phyloP scores from a whole-genome alignment of 441 rosid species.

The Populus hybrid region DNA sequence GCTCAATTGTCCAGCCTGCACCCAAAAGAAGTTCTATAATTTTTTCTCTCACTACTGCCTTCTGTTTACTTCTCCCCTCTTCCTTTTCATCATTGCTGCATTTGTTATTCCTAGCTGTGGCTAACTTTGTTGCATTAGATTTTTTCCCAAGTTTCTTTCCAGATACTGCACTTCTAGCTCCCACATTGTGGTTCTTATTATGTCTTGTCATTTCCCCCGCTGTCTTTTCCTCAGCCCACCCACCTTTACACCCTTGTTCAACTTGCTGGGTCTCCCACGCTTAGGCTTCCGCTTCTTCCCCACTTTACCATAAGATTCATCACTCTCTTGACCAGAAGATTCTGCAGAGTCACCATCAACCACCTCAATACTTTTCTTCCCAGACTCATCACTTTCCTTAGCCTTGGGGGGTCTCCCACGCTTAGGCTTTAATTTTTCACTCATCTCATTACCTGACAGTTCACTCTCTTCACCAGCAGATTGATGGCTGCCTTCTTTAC shows the following conservation, averaged over 20 bases:
- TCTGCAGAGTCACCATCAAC: conserved; percentile 8
- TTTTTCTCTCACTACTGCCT: conserved; percentile 62
- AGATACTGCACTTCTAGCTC: conserved; percentile 15
- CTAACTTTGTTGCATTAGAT: conserved; percentile 11
- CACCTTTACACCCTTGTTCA: conserved; percentile 15
- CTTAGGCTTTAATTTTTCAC: conserved; percentile 15
- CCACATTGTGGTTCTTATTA: conserved; percentile 5
- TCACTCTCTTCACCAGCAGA: conserved; percentile 8
- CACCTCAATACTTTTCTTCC: conserved; percentile 2
- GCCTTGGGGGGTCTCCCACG: conserved; percentile 28
- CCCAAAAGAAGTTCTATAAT: conserved; percentile 62
- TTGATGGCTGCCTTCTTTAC: conserved; percentile 2
- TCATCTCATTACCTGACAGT: background rate
- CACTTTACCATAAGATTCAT: background rate
- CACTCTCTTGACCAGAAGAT: background rate
- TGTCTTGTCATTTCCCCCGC: conserved; percentile 9
- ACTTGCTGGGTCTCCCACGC: conserved; percentile 37
- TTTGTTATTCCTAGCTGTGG: conserved; percentile 12
- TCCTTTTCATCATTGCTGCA: conserved; percentile 13
- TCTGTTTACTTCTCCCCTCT: conserved; percentile 34
- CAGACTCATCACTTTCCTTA: conserved; percentile 12
- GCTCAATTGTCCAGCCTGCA: conserved; percentile 90
- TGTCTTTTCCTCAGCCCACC: conserved; percentile 15
- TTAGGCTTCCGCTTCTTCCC: conserved; percentile 19
- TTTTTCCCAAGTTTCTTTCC: conserved; percentile 22